Percentiles rank a stretch among this genome's conserved stretches.
Conservation (phyloP, 176 grass and related monocot genomes). For the Oryza officinalis region DNA sequence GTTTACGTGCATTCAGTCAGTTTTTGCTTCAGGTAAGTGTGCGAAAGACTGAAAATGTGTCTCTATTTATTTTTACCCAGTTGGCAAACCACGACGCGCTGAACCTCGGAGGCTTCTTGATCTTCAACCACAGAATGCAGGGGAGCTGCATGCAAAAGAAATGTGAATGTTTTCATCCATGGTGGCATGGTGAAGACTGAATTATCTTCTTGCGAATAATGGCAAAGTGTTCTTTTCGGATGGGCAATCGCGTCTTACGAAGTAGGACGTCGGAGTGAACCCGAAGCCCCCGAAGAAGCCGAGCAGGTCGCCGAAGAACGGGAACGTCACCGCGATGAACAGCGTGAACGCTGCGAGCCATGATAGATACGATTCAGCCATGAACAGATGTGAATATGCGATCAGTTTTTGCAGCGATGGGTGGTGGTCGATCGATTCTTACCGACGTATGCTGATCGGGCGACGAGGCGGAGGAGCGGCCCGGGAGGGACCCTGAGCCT, state of each 20-base stretch:
- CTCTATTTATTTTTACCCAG: constrained; percentile 27
- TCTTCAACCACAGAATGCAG: constrained; percentile 75
- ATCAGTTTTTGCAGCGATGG: background rate
- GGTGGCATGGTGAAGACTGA: too few relatives aligned
- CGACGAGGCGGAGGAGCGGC: constrained; percentile 54
- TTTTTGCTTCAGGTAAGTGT: background rate
- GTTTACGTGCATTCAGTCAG: background rate
- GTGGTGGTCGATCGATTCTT: background rate
- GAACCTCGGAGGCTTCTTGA: constrained; percentile 63
- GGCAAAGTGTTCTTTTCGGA: background rate
- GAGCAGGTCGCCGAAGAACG: constrained; percentile 80
- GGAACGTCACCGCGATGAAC: constrained; percentile 67
- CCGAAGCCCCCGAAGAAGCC: constrained; percentile 89
- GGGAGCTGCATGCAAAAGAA: constrained; percentile 38
- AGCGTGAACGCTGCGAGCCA: constrained; percentile 60
- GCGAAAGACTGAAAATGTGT: background rate
- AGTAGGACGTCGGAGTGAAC: constrained; percentile 82
- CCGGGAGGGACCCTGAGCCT: constrained; percentile 52
- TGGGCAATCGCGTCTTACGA: constrained; percentile 45
- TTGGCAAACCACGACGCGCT: constrained; percentile 70
- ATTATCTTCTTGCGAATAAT: background rate
- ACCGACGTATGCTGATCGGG: constrained; percentile 70
- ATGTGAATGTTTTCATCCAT: background rate
- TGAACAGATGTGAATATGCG: background rate
- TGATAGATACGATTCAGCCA: background rate